These are phyloP conservation scores for Sporothrix luriei DNA, from an alignment of 2,329 filamentous ascomycete species.

Conservation along the genomic window DNA sequence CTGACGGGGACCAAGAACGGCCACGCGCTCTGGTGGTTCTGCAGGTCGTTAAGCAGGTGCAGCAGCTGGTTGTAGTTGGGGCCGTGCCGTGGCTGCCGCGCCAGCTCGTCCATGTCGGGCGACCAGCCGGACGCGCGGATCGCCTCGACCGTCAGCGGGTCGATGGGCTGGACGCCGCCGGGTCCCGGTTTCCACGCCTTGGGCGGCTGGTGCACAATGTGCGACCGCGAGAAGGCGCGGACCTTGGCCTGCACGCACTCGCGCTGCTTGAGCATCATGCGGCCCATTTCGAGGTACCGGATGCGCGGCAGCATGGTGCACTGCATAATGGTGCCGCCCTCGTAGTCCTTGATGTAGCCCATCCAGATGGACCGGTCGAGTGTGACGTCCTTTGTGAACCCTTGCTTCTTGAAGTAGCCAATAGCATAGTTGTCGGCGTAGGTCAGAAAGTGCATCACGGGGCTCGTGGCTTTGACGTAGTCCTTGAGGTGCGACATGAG, in stretches of 20 bases:
- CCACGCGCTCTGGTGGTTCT: conserved; percentile 92
- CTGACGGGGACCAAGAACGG: conserved; percentile 94
- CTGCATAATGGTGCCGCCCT: conserved; percentile 99
- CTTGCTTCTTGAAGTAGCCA: conserved; percentile 98
- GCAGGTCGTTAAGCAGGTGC: conserved; percentile 89
- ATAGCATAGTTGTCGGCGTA: conserved; percentile 99
- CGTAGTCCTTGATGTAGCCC: conserved; percentile 99
- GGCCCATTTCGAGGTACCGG: conserved; percentile 86
- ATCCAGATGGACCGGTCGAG: conserved; percentile 91
- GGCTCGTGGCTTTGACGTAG: conserved; percentile 94
- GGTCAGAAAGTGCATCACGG: conserved; percentile 98
- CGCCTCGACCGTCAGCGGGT: conserved; percentile 82
- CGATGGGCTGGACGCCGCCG: conserved; percentile 69
- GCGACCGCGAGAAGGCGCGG: conserved; percentile 82
- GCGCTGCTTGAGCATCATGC: conserved; percentile 97
- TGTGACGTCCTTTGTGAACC: conserved; percentile 97
- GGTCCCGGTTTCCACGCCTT: conserved; percentile 67
- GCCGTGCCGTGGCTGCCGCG: conserved; percentile 90
- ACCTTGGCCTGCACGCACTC: conserved; percentile 95
- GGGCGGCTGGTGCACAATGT: conserved; percentile 83
- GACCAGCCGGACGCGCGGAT: conserved; percentile 95
- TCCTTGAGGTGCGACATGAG: conserved; percentile 98
- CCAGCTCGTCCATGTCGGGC: conserved; percentile 95
- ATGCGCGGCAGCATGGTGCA: conserved; percentile 96
- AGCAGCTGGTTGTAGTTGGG: conserved; percentile 95